Percentiles rank a stretch among this genome's conserved stretches.
These are phyloP conservation scores for Zymoseptoria crescenta DNA, from an alignment of 2,329 filamentous ascomycete species.

Conservation along the genomic window DNA sequence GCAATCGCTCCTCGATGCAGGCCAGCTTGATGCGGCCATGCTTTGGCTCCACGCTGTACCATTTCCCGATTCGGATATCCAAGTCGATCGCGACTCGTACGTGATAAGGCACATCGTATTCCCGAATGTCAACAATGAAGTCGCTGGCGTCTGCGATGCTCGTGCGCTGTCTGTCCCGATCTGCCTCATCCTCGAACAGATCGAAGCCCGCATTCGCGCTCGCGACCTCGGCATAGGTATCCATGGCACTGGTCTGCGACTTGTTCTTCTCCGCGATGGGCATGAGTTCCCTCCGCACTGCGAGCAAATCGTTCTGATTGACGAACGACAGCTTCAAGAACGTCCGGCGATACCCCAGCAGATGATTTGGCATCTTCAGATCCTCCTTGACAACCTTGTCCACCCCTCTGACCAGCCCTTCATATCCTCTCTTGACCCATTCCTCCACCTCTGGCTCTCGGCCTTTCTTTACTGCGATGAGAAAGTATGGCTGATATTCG, in stretches of 20 bases:
- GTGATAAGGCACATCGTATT: slow-evolving; percentile 99
- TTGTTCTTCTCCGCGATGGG: slow-evolving; percentile 94
- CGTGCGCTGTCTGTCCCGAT: slow-evolving; percentile 71
- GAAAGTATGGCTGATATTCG: slow-evolving; percentile 93
- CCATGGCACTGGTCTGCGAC: slow-evolving; percentile 93
- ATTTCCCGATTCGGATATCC: slow-evolving; percentile 94
- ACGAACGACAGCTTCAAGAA: slow-evolving; percentile 81
- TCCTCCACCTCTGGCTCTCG: slow-evolving; percentile 92
- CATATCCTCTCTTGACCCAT: slow-evolving; percentile 73
- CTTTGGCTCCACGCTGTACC: slow-evolving; percentile 93
- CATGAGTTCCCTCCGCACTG: slow-evolving; percentile 75
- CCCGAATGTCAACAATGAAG: slow-evolving; percentile 95
- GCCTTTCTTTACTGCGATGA: slow-evolving; percentile 81
- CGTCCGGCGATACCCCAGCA: slow-evolving; percentile 80
- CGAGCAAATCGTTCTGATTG: slow-evolving; percentile 78
- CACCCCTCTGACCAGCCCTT: slow-evolving; percentile 72
- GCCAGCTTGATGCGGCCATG: slow-evolving; percentile 78
- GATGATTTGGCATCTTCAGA: slow-evolving; percentile 71
- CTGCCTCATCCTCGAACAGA: slow-evolving; percentile 86
- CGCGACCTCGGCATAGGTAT: slow-evolving; percentile 96
- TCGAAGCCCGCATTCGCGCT: slow-evolving; percentile 79
- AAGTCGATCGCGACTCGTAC: slow-evolving; percentile 92
- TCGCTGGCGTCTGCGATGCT: slow-evolving; percentile 79
- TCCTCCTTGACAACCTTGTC: slow-evolving; percentile 84
- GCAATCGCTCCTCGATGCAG: slow-evolving; percentile 78